Conservation (phyloP, 371 early-diverging fungal species). For the Zychaea mexicana region DNA sequence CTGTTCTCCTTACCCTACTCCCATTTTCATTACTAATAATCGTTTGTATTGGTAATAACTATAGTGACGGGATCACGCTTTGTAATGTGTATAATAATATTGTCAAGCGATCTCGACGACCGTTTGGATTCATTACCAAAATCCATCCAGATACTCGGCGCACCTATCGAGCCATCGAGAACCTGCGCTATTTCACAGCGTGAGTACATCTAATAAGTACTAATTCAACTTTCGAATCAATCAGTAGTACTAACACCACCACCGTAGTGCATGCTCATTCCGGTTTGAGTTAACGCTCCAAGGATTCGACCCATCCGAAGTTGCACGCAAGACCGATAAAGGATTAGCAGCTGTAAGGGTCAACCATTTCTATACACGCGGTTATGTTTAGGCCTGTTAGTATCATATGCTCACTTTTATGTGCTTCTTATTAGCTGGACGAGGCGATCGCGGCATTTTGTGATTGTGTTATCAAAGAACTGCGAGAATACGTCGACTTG, state of each 20-base stretch:
- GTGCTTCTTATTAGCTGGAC: conserved; percentile 13
- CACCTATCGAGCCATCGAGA: conserved; percentile 64
- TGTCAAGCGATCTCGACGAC: conserved; percentile 61
- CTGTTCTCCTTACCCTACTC: no score
- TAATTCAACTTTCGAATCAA: background rate
- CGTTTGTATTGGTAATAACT: background rate
- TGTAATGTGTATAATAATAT: conserved; percentile 60
- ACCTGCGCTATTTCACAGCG: conserved; percentile 66
- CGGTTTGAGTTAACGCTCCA: conserved; percentile 57
- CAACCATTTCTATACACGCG: background rate
- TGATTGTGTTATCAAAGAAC: conserved; percentile 33
- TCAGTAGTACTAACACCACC: no score
- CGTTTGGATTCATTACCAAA: conserved; percentile 64
- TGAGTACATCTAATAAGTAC: conserved; percentile 26
- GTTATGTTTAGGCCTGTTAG: no score
- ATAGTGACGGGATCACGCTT: conserved; percentile 57
- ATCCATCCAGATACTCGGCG: conserved; percentile 58
- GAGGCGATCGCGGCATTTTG: conserved; percentile 22
- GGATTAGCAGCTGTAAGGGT: conserved; percentile 4
- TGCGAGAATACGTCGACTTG: conserved; percentile 22
- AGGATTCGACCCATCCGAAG: conserved; percentile 57
- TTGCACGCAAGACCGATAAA: conserved; percentile 54
- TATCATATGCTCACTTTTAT: background rate
- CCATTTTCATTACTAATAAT: no score
- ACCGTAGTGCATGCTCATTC: conserved; percentile 59